Percentiles rank a stretch among this genome's conserved stretches.
phyloP scores from a whole-genome alignment of 345 rosid genomes.

The Anacardium occidentale region DNA sequence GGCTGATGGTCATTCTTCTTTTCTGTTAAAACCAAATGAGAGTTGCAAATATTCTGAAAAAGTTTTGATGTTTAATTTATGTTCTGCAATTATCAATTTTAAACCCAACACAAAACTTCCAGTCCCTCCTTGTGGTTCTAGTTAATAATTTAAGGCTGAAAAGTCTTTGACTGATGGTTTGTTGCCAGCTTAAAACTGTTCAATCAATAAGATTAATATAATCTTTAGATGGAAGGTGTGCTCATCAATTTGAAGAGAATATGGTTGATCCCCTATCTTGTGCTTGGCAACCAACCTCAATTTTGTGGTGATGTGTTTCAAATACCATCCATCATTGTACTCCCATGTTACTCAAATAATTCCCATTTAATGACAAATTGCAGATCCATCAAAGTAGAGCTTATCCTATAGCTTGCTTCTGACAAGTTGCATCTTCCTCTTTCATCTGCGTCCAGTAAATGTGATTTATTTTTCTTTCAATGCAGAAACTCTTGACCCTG shows the following conservation, averaged over 20 bases:
- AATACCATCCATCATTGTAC: too few species aligned
- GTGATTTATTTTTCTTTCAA: not conserved
- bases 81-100: not conserved
- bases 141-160: not conserved
- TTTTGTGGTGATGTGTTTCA: too few species aligned
- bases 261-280: not conserved
- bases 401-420: not conserved
- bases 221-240: not conserved
- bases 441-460: not conserved
- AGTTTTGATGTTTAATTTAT: not conserved
- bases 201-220: not conserved
- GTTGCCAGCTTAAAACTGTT: not conserved
- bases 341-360: too few species aligned
- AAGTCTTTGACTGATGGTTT: not conserved
- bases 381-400: not conserved
- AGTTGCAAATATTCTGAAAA: not conserved
- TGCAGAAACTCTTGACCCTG: conserved; percentile 80
- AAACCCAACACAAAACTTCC: not conserved
- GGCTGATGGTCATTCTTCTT: not conserved
- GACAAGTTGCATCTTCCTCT: not conserved
- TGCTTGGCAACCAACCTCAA: not conserved
- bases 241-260: not conserved
- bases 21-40: not conserved
- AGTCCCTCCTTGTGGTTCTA: not conserved
- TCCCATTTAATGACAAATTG: not conserved